A percentile compares a stretch with the other conserved stretches of the same genome.
phyloP scores from a whole-genome alignment of 192 early-diverging fungal genomes.

The Geosiphon pyriformis region DNA sequence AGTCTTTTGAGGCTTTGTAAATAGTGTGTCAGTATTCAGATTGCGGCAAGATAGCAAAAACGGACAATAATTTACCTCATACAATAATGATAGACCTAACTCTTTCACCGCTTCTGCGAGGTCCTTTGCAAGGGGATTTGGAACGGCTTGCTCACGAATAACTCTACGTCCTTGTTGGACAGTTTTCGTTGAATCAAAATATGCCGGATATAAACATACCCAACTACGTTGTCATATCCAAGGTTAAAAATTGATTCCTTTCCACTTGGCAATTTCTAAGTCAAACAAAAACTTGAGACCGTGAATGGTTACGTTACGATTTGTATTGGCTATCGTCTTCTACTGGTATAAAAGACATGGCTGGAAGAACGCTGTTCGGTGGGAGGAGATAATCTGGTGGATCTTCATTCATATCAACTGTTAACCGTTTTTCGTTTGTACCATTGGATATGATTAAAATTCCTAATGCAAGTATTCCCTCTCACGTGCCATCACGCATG shows the following conservation, averaged over 20 bases:
- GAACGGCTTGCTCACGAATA: conserved; percentile 38
- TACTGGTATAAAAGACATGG: background rate
- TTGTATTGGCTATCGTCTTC: conserved; percentile 2
- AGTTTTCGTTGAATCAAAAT: conserved; percentile 55
- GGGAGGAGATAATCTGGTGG: background rate
- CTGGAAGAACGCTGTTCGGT: background rate
- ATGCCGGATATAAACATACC: conserved; percentile 64
- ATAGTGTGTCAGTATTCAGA: too few species aligned
- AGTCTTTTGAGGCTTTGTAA: conserved; percentile 41
- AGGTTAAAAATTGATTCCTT: too few species aligned
- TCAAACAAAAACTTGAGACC: too few species aligned
- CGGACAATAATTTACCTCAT: conserved; percentile 37
- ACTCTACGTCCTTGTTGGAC: conserved; percentile 52
- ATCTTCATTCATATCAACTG: background rate
- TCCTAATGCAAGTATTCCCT: background rate
- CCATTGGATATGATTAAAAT: too few species aligned
- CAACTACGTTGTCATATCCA: conserved; percentile 44
- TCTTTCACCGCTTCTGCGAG: conserved; percentile 51
- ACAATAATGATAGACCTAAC: conserved; percentile 48
- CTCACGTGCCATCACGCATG: too few species aligned
- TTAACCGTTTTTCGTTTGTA: background rate
- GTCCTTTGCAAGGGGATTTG: conserved; percentile 51
- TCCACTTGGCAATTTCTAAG: too few species aligned
- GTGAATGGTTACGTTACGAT: conserved; percentile 4
- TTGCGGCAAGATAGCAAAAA: too few species aligned